Evolutionary conservation across 2,329 filamentous ascomycete genomes (phyloP).

Genomic region (Sarocladiaceae sp.): DNA sequence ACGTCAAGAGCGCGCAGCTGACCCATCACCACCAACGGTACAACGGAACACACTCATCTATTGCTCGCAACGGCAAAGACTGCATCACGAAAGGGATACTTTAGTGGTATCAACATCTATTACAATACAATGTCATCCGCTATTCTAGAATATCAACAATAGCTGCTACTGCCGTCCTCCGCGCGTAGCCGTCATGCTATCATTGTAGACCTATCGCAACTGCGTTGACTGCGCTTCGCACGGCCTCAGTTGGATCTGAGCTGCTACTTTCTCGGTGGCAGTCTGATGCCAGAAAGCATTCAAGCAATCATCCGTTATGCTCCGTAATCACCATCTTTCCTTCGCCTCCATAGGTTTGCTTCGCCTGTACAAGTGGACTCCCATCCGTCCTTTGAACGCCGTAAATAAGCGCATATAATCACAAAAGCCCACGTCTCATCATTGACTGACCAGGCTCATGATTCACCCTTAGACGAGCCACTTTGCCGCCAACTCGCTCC

Average conservation of each 20-base stretch:
- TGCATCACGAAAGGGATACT: no score
- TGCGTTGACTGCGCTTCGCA: neutral
- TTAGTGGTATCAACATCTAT: slow-evolving; percentile 30
- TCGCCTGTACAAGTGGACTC: neutral
- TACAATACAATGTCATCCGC: slow-evolving; percentile 33
- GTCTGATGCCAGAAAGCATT: neutral
- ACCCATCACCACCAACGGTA: neutral
- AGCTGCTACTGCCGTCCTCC: slow-evolving; percentile 19
- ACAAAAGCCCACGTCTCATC: no score
- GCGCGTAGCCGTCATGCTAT: neutral
- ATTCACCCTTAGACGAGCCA: no score
- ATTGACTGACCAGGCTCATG: no score
- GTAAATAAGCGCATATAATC: slow-evolving; percentile 20
- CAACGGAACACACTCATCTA: no score
- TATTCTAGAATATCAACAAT: neutral
- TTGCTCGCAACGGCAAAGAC: no score
- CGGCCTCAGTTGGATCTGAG: neutral
- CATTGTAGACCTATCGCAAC: no score
- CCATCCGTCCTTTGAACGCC: slow-evolving; percentile 15
- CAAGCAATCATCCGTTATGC: slow-evolving; percentile 1
- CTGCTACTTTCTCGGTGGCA: neutral
- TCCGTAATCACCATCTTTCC: neutral
- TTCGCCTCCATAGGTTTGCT: neutral
- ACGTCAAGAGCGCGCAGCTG: neutral
- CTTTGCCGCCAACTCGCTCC: no score